Conservation (phyloP, 2,329 filamentous ascomycete genomes). For the Fusarium brevicatenulatum region DNA sequence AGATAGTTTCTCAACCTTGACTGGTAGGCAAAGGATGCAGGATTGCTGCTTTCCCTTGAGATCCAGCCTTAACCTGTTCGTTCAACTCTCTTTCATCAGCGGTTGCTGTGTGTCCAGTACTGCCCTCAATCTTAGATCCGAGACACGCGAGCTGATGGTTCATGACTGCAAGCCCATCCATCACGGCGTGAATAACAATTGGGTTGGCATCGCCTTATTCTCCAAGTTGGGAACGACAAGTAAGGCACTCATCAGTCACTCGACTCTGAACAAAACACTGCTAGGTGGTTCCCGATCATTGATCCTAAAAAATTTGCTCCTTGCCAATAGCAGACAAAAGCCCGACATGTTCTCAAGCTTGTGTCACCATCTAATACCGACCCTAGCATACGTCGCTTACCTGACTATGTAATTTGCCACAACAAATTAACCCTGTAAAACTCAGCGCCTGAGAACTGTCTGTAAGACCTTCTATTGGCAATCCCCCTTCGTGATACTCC, state of each 20-base stretch:
- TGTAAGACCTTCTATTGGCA: fast-evolving
- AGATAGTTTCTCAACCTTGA: fast-evolving
- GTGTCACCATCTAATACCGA: background rate
- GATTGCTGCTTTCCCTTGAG: background rate
- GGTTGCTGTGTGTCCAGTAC: background rate
- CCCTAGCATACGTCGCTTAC: background rate
- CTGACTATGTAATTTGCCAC: background rate
- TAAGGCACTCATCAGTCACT: background rate
- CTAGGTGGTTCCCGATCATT: background rate
- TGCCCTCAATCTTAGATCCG: fast-evolving
- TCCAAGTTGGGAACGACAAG: background rate
- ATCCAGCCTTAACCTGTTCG: background rate
- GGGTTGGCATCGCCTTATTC: background rate
- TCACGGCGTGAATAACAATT: background rate
- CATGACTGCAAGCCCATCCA: fast-evolving
- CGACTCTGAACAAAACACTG: fast-evolving
- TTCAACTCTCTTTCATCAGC: background rate
- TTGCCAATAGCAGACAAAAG: background rate
- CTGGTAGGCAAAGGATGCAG: background rate
- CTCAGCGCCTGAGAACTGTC: background rate
- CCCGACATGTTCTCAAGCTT: background rate
- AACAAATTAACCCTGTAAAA: too few relatives aligned
- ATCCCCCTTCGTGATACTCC: background rate
- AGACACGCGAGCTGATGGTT: background rate
- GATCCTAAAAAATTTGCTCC: fast-evolving